phyloP scores from a whole-genome alignment of 768 basidiomycete genomes.

The Zangia roseola region DNA sequence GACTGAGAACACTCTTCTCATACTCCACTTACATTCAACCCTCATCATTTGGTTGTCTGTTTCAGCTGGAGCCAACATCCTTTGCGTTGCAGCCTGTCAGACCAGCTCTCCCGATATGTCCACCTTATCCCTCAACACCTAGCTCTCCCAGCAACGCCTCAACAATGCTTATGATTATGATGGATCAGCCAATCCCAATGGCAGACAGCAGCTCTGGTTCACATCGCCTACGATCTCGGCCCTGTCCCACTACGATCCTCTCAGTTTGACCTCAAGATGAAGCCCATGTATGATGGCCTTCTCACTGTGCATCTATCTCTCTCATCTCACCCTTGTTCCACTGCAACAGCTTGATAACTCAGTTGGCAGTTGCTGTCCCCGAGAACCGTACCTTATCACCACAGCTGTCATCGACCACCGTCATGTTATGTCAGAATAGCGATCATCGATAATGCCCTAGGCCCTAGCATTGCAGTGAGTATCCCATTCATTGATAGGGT shows the following conservation, averaged over 20 bases:
- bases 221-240: constrained; percentile 57
- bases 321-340: constrained; percentile 18
- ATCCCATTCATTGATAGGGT: no score
- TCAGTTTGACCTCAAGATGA: constrained; percentile 68
- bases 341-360: constrained; percentile 87
- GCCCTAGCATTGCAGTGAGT: no score
- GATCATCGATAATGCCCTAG: no score
- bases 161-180: constrained; percentile 87
- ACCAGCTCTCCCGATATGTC: constrained; percentile 79
- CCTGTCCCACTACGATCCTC: constrained; percentile 47
- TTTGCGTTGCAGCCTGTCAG: no score
- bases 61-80: no score
- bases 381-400: no score
- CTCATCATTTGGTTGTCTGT: no score
- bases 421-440: no score
- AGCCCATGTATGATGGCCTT: constrained; percentile 63
- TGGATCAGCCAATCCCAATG: constrained; percentile 46
- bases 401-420: no score
- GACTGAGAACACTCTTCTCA: no score
- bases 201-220: constrained; percentile 68
- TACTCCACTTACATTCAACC: no score
- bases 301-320: constrained; percentile 58
- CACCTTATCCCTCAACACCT: constrained; percentile 66
- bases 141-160: constrained; percentile 70
- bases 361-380: constrained; percentile 35